A percentile compares a stretch with the other conserved stretches of the same genome.
Conservation (phyloP, 768 basidiomycete species). For the Leccinum incarnatum region DNA sequence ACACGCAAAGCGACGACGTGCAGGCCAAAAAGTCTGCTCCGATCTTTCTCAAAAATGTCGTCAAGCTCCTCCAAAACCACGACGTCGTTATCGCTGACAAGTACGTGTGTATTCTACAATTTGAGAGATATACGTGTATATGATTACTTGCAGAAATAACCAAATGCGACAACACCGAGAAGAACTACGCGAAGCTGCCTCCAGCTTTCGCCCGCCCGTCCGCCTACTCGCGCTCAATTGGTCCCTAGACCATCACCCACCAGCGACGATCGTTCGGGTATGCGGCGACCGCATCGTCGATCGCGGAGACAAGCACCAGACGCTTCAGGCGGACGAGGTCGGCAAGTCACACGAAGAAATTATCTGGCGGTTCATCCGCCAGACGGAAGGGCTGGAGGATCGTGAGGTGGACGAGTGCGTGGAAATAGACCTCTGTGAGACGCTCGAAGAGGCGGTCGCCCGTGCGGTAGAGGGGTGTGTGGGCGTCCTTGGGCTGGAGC, state of each 20-base stretch:
- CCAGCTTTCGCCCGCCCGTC: slow-evolving; percentile 47
- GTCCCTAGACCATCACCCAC: slow-evolving; percentile 53
- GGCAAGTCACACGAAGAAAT: slow-evolving; percentile 69
- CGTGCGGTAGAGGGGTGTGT: slow-evolving; percentile 60
- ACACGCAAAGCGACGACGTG: slow-evolving; percentile 94
- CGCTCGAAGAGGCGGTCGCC: slow-evolving; percentile 51
- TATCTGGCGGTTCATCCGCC: slow-evolving; percentile 74
- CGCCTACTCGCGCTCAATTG: slow-evolving; percentile 84
- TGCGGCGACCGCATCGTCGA: slow-evolving; percentile 70
- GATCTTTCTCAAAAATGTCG: slow-evolving; percentile 71
- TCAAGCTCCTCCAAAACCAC: slow-evolving; percentile 52
- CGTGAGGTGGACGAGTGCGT: slow-evolving; percentile 66
- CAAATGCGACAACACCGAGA: slow-evolving; percentile 80
- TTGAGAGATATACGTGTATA: neutral
- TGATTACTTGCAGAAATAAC: slow-evolving; percentile 65
- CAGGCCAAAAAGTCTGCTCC: slow-evolving; percentile 69
- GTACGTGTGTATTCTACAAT: slow-evolving; percentile 40
- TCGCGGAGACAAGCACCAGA: slow-evolving; percentile 87
- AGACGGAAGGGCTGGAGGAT: slow-evolving; percentile 57
- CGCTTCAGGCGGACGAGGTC: slow-evolving; percentile 57
- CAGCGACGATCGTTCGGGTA: slow-evolving; percentile 64
- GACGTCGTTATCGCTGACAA: slow-evolving; percentile 92
- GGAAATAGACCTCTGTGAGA: slow-evolving; percentile 60
- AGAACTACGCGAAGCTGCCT: slow-evolving; percentile 57
- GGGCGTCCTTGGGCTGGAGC: slow-evolving; percentile 48